These are phyloP conservation scores for Candida labiduridarum DNA, from an alignment of 1,139 yeast genomes.

Conservation along the genomic window DNA sequence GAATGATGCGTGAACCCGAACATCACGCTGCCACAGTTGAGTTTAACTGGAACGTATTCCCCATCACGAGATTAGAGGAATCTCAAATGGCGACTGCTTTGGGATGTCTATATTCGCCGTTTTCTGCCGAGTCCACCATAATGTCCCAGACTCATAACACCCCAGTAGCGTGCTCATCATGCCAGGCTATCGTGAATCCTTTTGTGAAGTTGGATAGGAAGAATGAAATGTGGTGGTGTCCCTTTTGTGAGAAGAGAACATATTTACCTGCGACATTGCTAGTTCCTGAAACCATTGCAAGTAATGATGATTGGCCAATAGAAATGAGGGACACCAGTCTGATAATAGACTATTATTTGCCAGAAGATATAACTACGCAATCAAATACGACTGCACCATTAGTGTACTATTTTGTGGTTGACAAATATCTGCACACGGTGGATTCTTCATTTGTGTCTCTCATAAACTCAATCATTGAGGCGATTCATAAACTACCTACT, in stretches of 20 bases:
- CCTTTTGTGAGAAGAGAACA: constrained; percentile 33
- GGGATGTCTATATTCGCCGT: constrained; percentile 42
- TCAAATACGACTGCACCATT: constrained; percentile 12
- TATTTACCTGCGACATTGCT: constrained; percentile 23
- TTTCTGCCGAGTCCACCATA: constrained; percentile 14
- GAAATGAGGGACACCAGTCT: constrained; percentile 27
- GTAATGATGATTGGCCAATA: constrained; percentile 27
- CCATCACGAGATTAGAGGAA: constrained; percentile 41
- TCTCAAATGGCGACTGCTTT: constrained; percentile 36
- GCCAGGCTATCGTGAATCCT: constrained; percentile 33
- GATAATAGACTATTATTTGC: constrained; percentile 32
- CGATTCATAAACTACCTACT: constrained; percentile 24
- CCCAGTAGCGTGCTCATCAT: constrained; percentile 29
- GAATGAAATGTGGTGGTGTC: constrained; percentile 46
- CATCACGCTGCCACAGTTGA: neutral
- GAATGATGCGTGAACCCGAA: neutral
- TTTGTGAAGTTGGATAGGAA: constrained; percentile 31
- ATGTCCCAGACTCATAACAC: constrained; percentile 5
- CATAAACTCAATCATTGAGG: constrained; percentile 16
- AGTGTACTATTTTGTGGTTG: constrained; percentile 30
- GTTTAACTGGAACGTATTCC: constrained; percentile 62
- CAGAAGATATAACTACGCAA: constrained; percentile 23
- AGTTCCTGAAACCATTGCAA: constrained; percentile 20
- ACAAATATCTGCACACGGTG: constrained; percentile 31
- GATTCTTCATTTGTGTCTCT: constrained; percentile 24